Percentiles rank a stretch among this genome's conserved stretches.
phyloP scores from a whole-genome alignment of 345 rosid species.

The Balakata baccata region DNA sequence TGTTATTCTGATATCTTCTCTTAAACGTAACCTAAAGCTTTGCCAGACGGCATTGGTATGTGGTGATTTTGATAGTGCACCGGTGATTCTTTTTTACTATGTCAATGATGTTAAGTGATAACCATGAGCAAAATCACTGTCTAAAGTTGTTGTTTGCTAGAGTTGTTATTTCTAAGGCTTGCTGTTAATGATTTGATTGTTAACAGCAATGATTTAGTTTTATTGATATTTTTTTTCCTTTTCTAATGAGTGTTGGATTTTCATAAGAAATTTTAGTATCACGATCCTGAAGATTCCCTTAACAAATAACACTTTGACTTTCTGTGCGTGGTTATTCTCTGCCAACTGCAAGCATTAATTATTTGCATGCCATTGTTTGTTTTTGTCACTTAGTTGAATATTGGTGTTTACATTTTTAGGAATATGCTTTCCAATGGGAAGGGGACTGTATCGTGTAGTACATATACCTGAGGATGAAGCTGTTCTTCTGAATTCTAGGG shows the following conservation, averaged over 20 bases:
- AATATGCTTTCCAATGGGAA: conserved; percentile 97
- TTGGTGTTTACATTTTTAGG: conserved; percentile 48
- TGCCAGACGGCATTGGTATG: not conserved
- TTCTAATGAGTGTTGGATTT: not conserved
- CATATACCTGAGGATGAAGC: conserved; percentile 99
- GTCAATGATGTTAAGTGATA: not conserved
- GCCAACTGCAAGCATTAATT: not conserved
- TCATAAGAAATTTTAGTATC: not conserved
- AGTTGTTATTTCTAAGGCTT: not conserved
- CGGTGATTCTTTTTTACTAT: not conserved
- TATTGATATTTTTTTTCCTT: not conserved
- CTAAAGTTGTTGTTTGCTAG: not conserved
- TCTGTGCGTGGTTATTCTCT: not conserved
- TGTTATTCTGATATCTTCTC: not conserved
- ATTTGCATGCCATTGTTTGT: not conserved
- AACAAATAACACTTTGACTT: not conserved
- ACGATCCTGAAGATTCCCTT: not conserved
- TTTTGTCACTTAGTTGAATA: conserved; percentile 1
- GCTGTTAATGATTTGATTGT: not conserved
- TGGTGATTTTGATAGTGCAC: not conserved
- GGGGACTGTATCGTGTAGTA: conserved; percentile 86
- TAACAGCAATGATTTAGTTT: not conserved
- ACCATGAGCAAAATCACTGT: not conserved
- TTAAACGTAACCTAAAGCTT: not conserved
- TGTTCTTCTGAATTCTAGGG: conserved; percentile 96